phyloP scores from a whole-genome alignment of 2,329 filamentous ascomycete species.

The Colletotrichum sp. region DNA sequence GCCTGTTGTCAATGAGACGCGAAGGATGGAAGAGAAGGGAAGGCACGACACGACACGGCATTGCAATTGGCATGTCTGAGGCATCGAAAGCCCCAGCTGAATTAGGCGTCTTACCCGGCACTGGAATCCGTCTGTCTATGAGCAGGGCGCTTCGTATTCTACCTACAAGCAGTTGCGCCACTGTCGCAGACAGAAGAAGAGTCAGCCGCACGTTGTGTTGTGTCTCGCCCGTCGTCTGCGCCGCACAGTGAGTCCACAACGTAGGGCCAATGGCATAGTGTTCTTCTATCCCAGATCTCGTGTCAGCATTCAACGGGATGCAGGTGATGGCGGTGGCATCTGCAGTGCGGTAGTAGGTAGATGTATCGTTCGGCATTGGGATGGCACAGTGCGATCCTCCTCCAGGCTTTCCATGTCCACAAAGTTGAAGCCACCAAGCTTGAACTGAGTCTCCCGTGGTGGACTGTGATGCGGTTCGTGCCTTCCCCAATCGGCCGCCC shows the following conservation, averaged over 20 bases:
- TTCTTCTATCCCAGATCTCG: background rate
- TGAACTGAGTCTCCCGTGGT: background rate
- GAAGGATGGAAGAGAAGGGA: background rate
- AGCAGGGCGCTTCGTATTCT: background rate
- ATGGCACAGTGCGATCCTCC: background rate
- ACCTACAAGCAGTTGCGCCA: background rate
- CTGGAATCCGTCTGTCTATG: background rate
- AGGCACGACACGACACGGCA: background rate
- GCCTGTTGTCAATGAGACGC: background rate
- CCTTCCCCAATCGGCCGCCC: constrained; percentile 7
- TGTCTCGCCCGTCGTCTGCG: background rate
- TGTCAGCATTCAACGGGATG: background rate
- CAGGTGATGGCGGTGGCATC: background rate
- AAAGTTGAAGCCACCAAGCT: background rate
- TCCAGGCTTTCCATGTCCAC: background rate
- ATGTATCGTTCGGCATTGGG: background rate
- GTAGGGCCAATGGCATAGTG: background rate
- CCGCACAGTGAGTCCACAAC: background rate
- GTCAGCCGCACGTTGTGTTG: background rate
- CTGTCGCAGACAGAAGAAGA: background rate
- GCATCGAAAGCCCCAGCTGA: background rate
- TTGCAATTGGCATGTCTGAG: background rate
- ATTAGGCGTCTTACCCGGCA: background rate
- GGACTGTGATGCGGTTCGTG: background rate
- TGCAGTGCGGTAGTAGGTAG: background rate